phyloP scores from a whole-genome alignment of 2,329 filamentous ascomycete species.

The Graphilbum ipis-grandicollis region DNA sequence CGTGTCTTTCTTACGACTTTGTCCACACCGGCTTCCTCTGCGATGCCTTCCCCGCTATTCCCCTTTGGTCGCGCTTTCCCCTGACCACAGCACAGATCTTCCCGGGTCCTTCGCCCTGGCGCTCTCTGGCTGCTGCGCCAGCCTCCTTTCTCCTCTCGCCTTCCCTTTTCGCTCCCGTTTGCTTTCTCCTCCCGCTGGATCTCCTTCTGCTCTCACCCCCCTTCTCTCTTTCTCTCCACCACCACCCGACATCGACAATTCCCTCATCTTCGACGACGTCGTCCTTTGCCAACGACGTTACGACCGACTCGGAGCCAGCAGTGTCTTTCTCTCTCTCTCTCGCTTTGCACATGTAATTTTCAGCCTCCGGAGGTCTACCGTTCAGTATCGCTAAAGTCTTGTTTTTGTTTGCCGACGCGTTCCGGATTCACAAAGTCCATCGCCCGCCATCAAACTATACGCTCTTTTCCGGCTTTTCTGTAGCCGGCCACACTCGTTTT shows the following conservation, averaged over 20 bases:
- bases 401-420: too few species aligned
- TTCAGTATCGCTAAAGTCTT: too few species aligned
- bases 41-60: neutral
- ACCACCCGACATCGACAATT: constrained; percentile 14
- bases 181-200: constrained; percentile 1
- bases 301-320: constrained; percentile 12
- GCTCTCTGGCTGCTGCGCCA: too few species aligned
- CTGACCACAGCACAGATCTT: neutral
- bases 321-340: constrained; percentile 7
- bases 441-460: too few species aligned
- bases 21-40: neutral
- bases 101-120: too few species aligned
- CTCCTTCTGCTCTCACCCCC: constrained; percentile 4
- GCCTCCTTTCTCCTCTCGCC: neutral
- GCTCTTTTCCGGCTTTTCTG: too few species aligned
- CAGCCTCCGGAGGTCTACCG: too few species aligned
- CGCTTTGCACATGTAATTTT: neutral
- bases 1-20: too few species aligned
- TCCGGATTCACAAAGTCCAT: too few species aligned
- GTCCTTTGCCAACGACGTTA: constrained; percentile 11
- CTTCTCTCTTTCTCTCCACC: constrained; percentile 6
- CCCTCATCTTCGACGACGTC: constrained; percentile 10
- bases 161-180: neutral
- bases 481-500: too few species aligned
- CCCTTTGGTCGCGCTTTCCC: constrained; percentile 11